Conservation (phyloP, 805 yeast species). For the Kazachstania psychrophila region DNA sequence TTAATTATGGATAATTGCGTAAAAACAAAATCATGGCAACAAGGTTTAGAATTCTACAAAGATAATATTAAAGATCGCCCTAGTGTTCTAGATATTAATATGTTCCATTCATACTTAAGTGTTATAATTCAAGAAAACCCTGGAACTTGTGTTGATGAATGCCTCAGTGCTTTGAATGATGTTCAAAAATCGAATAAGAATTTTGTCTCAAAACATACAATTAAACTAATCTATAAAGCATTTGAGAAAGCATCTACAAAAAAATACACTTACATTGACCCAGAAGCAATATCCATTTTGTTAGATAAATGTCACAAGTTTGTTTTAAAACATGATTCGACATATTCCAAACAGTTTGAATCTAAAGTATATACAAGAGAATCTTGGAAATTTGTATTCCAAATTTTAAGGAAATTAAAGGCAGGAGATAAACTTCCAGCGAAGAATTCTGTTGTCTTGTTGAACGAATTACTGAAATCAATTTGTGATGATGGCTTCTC, state of each 20-base stretch:
- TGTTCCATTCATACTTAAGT: slow-evolving; percentile 14
- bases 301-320: slow-evolving; percentile 11
- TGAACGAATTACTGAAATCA: slow-evolving; percentile 17
- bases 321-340: slow-evolving; percentile 14
- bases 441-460: slow-evolving; percentile 4
- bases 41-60: slow-evolving; percentile 14
- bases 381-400: slow-evolving; percentile 23
- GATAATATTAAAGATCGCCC: slow-evolving; percentile 2
- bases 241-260: slow-evolving; percentile 20
- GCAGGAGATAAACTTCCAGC: slow-evolving; percentile 7
- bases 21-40: slow-evolving; percentile 10
- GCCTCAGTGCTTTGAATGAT: slow-evolving; percentile 9
- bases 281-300: slow-evolving; percentile 6
- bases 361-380: slow-evolving; percentile 11
- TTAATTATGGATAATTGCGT: slow-evolving; percentile 15
- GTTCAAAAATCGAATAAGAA: slow-evolving; percentile 9
- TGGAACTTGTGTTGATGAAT: slow-evolving; percentile 11
- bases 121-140: slow-evolving; percentile 10
- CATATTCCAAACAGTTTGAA: slow-evolving; percentile 7
- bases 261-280: slow-evolving; percentile 8
- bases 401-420: slow-evolving; percentile 13
- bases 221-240: slow-evolving; percentile 20
- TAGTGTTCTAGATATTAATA: slow-evolving; percentile 15
- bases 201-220: slow-evolving; percentile 10
- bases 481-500: slow-evolving; percentile 9